Evolutionary conservation across 768 basidiomycete species (phyloP).

Genomic region (Mycena maculata): DNA sequence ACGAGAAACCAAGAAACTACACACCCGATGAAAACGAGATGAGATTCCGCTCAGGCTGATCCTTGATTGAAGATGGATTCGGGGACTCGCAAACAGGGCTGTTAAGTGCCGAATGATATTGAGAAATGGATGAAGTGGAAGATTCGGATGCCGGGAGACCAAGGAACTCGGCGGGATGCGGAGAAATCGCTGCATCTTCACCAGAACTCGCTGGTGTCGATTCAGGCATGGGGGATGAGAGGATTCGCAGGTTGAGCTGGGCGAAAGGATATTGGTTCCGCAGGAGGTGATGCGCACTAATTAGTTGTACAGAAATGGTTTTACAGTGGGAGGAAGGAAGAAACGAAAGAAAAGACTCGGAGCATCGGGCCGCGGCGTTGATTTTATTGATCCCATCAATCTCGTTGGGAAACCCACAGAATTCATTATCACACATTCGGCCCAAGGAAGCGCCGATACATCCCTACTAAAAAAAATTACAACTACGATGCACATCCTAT

Average conservation of each 20-base stretch:
- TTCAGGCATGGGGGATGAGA: not conserved
- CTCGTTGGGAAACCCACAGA: too few relatives aligned
- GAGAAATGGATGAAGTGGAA: conserved; percentile 6
- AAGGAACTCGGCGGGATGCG: conserved; percentile 12
- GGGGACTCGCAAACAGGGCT: conserved; percentile 19
- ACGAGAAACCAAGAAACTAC: not conserved
- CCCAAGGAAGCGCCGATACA: too few relatives aligned
- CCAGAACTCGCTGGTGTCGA: not conserved
- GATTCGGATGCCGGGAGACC: conserved; percentile 22
- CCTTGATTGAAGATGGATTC: not conserved
- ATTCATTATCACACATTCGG: too few relatives aligned
- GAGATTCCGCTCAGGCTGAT: not conserved
- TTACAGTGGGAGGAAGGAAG: too few relatives aligned
- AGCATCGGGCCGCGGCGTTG: too few relatives aligned
- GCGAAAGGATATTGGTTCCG: not conserved
- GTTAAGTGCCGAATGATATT: conserved; percentile 31
- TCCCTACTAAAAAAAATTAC: too few relatives aligned
- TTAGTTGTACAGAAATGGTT: not conserved
- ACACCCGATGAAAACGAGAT: conserved; percentile 28
- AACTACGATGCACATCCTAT: too few relatives aligned
- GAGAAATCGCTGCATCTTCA: not conserved
- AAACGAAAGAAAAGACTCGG: too few relatives aligned
- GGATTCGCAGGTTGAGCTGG: not conserved
- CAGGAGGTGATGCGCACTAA: not conserved
- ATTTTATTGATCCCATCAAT: too few relatives aligned